Evolutionary conservation across 805 yeast species (phyloP), one percentile per base, ranked within the genome.

Genomic region (Suhomyces xylopsoci): DNA sequence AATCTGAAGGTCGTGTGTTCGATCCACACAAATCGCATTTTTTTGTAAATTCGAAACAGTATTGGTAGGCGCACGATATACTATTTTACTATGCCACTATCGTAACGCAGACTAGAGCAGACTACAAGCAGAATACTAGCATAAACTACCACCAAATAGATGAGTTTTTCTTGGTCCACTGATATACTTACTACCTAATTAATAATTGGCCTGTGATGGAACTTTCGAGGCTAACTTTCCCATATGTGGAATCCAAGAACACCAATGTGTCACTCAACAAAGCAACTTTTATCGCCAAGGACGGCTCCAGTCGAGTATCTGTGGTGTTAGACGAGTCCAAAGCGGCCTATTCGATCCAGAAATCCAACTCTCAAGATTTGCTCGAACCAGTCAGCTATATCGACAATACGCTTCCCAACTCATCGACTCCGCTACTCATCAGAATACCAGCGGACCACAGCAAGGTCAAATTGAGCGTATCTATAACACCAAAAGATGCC

Each of bases 371-470:
- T 3, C 42, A 17, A 8, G 42, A 38, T 17, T 32, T 57, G 8
- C 48, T 48, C 3, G 62, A 57, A 9, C 65, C 59, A 4, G 48
- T 66, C 10, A 60, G 53, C 41, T 74, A 66, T 52, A 64, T 70
- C 7, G 65, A 66, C 1, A 36, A 47, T 8, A 36, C 55, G 3
- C 36, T 42, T 10, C 44, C 52, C 7, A 24, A 24, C 8, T 32
- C 49, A 2, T 20, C 36, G 5, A 57, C 62, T 9, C 79, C 79
- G 15, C 61, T 74, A 32, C 63, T 74, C 26, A 53, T 73, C 8
- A 52, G 63, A 48, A 58, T 71, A 30, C 67, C 69, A 7, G 49
- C 67, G 1, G 28, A 45, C 12, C 62, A 55, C 47, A 55, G 51
- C 52, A 60, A 58, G 52, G 30, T 73, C 38, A 73, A 73, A 52